Evolutionary conservation across 768 basidiomycete species (phyloP), one percentile per base, ranked within the genome.

Genomic region (Cystobasidium onofrii): DNA sequence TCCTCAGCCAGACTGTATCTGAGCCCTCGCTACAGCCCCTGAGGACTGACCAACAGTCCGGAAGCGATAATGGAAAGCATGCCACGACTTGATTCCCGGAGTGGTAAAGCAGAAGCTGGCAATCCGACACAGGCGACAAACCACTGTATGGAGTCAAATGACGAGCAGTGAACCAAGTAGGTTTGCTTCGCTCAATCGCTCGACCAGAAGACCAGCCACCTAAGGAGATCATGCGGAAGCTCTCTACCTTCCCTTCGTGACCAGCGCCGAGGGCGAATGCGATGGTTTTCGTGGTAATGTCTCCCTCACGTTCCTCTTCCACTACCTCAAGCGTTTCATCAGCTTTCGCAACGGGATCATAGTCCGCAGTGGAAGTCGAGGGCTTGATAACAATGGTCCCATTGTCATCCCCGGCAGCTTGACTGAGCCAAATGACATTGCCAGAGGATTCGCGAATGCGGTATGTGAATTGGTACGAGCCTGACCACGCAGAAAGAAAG

Each of bases 241-340:
- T 74, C 50, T 72, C 52, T 43, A 75, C 63, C 4, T 70, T 36
- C n/a, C 74, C 74, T 54, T 71, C 69, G 3, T 7, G 7, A 3
- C 55, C 69, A 55, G 60, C 29, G 9, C 2, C 15, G 33, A 60
- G 34, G 29, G 10, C n/a, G 18, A 10, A 41, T 20, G 9, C 54
- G 65, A 67, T 20, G 1, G 18, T n/a, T 52, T 29, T 23, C 17
- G 50, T 54, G 23, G 4, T 52, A 39, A 67, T 67, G 50, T 52
- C 18, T 12, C 15, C 17, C 3, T 52, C 23, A 27, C 17, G 13
- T 27, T 34, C 25, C 27, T 60, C 12, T 20, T 60, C 23, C 10
- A 60, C 23, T 29, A 60, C 20, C 15, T 27, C 57, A 6, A 27
- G 15, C 15, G 23, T 17, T 12, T 50, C 46, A 36, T 7, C 18